phyloP scores from a whole-genome alignment of 2,329 filamentous ascomycete genomes.

The Xylariaceae sp. region DNA sequence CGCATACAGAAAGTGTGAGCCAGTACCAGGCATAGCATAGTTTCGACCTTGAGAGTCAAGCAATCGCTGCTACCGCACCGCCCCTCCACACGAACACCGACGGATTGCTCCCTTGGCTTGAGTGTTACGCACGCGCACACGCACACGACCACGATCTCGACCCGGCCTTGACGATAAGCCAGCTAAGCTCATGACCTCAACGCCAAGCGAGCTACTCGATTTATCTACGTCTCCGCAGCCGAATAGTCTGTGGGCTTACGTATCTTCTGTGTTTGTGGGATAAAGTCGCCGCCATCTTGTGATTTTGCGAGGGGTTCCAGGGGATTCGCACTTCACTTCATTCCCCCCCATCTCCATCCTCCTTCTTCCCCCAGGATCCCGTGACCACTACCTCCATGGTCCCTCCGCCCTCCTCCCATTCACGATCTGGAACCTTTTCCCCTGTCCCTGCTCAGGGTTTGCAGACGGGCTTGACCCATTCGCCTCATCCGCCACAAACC shows the following conservation, averaged over 20 bases:
- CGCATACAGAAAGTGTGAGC: neutral
- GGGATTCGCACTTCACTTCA: constrained; percentile 24
- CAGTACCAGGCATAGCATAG: neutral
- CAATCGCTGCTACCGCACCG: neutral
- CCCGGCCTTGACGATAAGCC: constrained; percentile 9
- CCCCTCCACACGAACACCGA: neutral
- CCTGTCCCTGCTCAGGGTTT: constrained; percentile 53
- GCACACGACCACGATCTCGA: neutral
- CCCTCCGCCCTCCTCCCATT: constrained; percentile 33
- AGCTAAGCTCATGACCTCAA: constrained; percentile 27
- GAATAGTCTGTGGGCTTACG: constrained; percentile 8
- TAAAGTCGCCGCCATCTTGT: constrained; percentile 11
- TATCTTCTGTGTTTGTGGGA: constrained; percentile 8
- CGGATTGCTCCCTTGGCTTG: neutral
- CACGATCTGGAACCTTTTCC: constrained; percentile 59
- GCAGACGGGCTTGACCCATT: constrained; percentile 51
- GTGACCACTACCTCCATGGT: constrained; percentile 33
- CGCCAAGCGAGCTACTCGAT: constrained; percentile 17
- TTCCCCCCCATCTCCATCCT: constrained; percentile 19
- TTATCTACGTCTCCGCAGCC: constrained; percentile 17
- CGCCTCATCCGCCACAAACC: constrained; percentile 52
- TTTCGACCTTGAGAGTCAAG: neutral
- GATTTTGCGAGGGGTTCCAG: constrained; percentile 28
- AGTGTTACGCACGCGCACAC: neutral
- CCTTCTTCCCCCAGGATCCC: constrained; percentile 20